Conservation (phyloP, 2,329 filamentous ascomycete species). For the Aspergillus sp. region DNA sequence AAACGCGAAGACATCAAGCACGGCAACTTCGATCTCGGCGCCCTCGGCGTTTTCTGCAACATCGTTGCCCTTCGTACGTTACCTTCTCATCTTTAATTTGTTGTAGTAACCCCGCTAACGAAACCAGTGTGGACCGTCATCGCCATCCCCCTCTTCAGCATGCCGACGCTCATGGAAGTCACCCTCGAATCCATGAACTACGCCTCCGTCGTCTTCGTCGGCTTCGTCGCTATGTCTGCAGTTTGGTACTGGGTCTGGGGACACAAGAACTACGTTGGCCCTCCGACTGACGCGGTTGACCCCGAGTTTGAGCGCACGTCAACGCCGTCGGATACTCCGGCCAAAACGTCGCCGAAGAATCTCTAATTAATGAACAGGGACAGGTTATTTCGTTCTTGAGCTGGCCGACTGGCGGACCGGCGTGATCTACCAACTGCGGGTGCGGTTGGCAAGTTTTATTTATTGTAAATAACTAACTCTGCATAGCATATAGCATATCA, state of each 20-base stretch:
- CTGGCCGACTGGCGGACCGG: too few relatives aligned
- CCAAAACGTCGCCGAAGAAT: neutral
- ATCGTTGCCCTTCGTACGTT: slow-evolving; percentile 4
- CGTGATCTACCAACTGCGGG: neutral
- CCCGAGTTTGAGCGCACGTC: neutral
- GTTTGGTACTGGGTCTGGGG: slow-evolving; percentile 65
- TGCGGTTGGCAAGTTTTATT: neutral
- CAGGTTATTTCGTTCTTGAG: too few relatives aligned
- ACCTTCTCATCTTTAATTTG: neutral
- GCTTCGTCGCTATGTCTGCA: slow-evolving; percentile 61
- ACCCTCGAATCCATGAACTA: slow-evolving; percentile 63
- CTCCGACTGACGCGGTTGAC: slow-evolving; percentile 32
- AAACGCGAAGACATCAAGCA: slow-evolving; percentile 63
- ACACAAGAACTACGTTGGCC: slow-evolving; percentile 64
- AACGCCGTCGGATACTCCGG: neutral
- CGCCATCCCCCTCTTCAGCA: slow-evolving; percentile 72
- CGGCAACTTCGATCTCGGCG: slow-evolving; percentile 68
- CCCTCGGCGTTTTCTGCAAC: slow-evolving; percentile 54
- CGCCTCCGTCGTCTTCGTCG: slow-evolving; percentile 66
- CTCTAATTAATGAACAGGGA: neutral
- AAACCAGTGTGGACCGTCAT: slow-evolving; percentile 67
- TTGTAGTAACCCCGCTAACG: slow-evolving; percentile 44
- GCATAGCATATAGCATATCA: neutral
- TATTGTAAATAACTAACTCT: neutral
- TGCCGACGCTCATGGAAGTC: slow-evolving; percentile 65